Conservation (phyloP, 352 stramenopile genomes). For the Globisporangium yorkense region DNA sequence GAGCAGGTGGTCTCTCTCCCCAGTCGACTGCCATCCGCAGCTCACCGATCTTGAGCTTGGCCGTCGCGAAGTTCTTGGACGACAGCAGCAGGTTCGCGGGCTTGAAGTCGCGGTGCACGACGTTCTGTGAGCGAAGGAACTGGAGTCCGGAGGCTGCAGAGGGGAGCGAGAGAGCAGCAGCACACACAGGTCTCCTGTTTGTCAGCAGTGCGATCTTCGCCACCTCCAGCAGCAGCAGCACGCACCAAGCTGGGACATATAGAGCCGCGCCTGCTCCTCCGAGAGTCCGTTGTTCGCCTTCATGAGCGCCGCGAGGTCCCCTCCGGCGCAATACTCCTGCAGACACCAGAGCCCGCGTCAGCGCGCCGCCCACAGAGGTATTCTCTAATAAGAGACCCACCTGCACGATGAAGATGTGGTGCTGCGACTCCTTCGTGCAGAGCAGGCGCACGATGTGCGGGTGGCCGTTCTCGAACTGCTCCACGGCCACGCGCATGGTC, state of each 20-base stretch:
- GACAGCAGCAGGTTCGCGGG: slow-evolving; percentile 70
- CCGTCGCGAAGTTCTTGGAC: slow-evolving; percentile 50
- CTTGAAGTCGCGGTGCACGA: slow-evolving; percentile 75
- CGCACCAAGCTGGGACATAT: slow-evolving; percentile 74
- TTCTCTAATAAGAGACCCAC: slow-evolving; percentile 12
- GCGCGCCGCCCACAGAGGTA: too few relatives aligned
- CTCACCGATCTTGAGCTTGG: slow-evolving; percentile 76
- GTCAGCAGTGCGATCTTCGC: not conserved
- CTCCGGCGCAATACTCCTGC: slow-evolving; percentile 75
- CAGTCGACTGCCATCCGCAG: not conserved
- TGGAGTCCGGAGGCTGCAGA: slow-evolving; percentile 55
- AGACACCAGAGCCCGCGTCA: not conserved
- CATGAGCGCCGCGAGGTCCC: slow-evolving; percentile 69
- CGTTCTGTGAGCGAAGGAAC: slow-evolving; percentile 70
- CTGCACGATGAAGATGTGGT: slow-evolving; percentile 80
- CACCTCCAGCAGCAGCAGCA: not conserved
- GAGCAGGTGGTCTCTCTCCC: not conserved
- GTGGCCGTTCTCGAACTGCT: slow-evolving; percentile 84
- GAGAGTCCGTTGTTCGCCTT: slow-evolving; percentile 52
- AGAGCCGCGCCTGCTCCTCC: slow-evolving; percentile 64
- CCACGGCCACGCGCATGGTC: slow-evolving; percentile 79
- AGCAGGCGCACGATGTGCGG: slow-evolving; percentile 77
- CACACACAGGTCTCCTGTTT: too few relatives aligned
- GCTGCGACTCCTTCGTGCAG: slow-evolving; percentile 77
- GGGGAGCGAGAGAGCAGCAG: not conserved